A percentile compares a stretch with the other conserved stretches of the same genome.
These are phyloP conservation scores for Pseudocercospora crystallina DNA, from an alignment of 2,329 filamentous ascomycete species.

Conservation along the genomic window DNA sequence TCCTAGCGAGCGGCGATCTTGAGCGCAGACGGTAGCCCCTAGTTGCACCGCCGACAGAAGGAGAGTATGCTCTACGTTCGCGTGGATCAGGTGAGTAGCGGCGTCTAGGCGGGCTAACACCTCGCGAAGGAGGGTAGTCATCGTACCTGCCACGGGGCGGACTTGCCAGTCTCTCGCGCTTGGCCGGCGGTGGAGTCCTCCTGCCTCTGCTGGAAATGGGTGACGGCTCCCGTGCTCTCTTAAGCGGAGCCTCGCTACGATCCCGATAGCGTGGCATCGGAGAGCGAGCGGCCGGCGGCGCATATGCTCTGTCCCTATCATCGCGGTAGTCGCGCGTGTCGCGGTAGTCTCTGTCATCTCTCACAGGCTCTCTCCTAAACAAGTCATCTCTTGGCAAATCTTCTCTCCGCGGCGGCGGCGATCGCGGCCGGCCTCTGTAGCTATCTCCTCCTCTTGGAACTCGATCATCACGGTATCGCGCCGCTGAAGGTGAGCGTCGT, in stretches of 20 bases:
- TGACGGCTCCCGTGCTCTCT: constrained; percentile 48
- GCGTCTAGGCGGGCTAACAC: constrained; percentile 38
- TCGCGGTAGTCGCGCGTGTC: constrained; percentile 34
- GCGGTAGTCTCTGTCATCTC: constrained; percentile 30
- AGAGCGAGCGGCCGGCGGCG: constrained; percentile 32
- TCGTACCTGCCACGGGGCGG: constrained; percentile 47
- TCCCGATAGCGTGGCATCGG: constrained; percentile 42
- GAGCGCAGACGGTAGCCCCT: constrained; percentile 51
- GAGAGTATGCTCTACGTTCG: constrained; percentile 37
- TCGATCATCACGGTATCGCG: constrained; percentile 28
- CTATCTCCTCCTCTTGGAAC: constrained; percentile 34
- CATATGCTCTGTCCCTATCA: constrained; percentile 29
- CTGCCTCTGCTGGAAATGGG: constrained; percentile 47
- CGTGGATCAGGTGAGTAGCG: constrained; percentile 42
- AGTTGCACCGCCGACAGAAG: constrained; percentile 26
- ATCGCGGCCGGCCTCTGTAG: constrained; percentile 35
- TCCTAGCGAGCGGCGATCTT: constrained; percentile 54
- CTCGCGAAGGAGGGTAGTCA: constrained; percentile 43
- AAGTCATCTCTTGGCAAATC: constrained; percentile 37
- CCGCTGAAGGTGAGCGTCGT: constrained; percentile 34
- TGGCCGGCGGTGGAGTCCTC: constrained; percentile 42
- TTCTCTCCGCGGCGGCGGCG: constrained; percentile 34
- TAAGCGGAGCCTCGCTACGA: constrained; percentile 44
- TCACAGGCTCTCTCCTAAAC: constrained; percentile 37
- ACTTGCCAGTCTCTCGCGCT: constrained; percentile 41